These are phyloP conservation scores for Tuber magnatum DNA, from an alignment of 495 filamentous ascomycete species.

Conservation along the genomic window DNA sequence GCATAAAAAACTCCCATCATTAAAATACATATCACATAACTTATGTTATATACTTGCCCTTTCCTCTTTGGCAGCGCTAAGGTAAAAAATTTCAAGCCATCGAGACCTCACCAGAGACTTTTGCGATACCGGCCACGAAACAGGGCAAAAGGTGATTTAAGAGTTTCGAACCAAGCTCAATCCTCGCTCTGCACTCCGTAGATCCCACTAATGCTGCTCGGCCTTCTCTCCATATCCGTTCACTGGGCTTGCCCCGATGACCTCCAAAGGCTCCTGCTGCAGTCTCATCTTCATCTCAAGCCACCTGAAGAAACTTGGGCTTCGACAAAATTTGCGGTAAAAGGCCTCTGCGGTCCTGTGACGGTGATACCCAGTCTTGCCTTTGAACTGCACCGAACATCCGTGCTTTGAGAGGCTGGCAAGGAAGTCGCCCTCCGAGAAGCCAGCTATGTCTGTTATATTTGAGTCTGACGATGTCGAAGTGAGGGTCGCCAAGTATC, in stretches of 20 bases:
- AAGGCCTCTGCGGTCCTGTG: constrained; percentile 36
- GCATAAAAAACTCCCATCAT: neutral
- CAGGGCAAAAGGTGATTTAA: neutral
- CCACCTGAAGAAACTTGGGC: constrained; percentile 39
- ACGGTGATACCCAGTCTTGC: constrained; percentile 37
- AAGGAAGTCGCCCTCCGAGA: constrained; percentile 39
- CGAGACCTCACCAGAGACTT: neutral
- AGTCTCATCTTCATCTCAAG: constrained; percentile 40
- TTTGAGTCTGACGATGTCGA: constrained; percentile 26
- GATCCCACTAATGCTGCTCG: neutral
- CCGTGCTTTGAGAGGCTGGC: constrained; percentile 39
- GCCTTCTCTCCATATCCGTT: constrained; percentile 23
- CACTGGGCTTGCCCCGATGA: neutral
- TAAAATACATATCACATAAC: neutral
- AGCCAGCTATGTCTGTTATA: constrained; percentile 39
- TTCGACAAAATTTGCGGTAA: constrained; percentile 39
- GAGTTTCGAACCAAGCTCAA: neutral
- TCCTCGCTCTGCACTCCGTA: neutral
- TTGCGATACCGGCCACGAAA: neutral
- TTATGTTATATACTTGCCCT: neutral
- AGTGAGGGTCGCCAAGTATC: constrained; percentile 38
- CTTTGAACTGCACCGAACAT: constrained; percentile 39
- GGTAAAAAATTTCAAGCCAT: neutral
- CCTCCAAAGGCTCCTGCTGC: constrained; percentile 19
- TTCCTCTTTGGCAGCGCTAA: neutral